Base-by-base conservation (phyloP, 1,284 basidiomycete species). In the Cerrena zonata region DNA sequence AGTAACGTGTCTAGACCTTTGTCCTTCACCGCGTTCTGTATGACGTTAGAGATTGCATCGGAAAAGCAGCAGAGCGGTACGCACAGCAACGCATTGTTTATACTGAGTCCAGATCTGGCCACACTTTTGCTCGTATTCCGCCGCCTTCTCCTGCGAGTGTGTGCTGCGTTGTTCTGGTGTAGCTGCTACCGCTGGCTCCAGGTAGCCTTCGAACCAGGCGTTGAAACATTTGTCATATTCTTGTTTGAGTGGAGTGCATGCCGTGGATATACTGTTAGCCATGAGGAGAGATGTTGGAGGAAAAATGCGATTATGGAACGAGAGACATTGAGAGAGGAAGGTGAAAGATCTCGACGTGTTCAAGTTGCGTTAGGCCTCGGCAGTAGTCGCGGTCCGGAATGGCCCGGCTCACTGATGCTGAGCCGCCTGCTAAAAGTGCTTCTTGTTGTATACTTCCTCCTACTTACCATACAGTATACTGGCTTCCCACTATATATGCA, bases 221-320 rank as follows among this genome's bases (percentile, higher is more conserved):
- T 96, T 95, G 74, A 97, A 97, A 74, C 94, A 97, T 0, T 86
- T 72, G 68, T 97, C 94, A 67, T 96, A 97, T 53, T 82, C 75
- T 55, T 86, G 83, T 66, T 97, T 97, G 50, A 94, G 77, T 0
- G 89, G 86, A 2, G 94, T 96, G 69, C 94, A 97, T 70, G 86
- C 79, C 1, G 82, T 72, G 2, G 87, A 80, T 24, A 95, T 75
- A 60, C 83, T 86, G 55, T 82, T 74, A 2, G 86, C 80, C 86
- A 89, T 88, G 45, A 53, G 54, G 37, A 11, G 47, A 30, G 40
- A 15, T 25, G 12, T 51, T 23, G 24, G 26, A 37, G 30, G 37
- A n/a, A 44, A 22, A n/a, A n/a, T n/a, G n/a, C n/a, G n/a, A n/a
- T n/a, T n/a, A n/a, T n/a, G n/a, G n/a, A n/a, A n/a, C n/a, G n/a